These are phyloP conservation scores for Mucor plumbeus DNA, from an alignment of 371 early-diverging fungal genomes.

Conservation along the genomic window DNA sequence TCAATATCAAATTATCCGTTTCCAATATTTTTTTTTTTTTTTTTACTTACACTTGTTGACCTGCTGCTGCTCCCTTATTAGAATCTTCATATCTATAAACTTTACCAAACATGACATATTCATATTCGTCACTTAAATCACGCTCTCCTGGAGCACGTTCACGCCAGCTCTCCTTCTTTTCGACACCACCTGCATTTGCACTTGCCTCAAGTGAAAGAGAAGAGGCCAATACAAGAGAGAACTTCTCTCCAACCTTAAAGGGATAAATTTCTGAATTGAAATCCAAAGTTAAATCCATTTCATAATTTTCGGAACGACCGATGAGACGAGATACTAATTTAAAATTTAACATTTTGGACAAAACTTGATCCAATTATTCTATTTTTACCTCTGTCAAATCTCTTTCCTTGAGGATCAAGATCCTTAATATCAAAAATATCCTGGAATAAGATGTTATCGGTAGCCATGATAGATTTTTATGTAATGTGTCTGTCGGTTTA, in stretches of 20 bases:
- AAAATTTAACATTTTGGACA: not conserved
- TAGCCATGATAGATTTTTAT: constrained; percentile 50
- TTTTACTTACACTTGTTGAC: constrained; percentile 73
- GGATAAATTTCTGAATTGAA: constrained; percentile 94
- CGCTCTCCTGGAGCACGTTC: constrained; percentile 69
- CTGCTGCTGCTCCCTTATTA: constrained; percentile 47
- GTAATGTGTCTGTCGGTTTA: not conserved
- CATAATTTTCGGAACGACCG: constrained; percentile 86
- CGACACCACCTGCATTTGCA: constrained; percentile 46
- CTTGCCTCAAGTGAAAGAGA: constrained; percentile 67
- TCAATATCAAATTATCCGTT: not conserved
- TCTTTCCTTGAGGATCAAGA: constrained; percentile 89
- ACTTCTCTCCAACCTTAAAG: constrained; percentile 80
- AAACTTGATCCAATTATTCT: not conserved
- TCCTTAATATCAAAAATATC: constrained; percentile 91
- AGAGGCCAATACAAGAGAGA: constrained; percentile 81
- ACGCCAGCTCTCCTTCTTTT: constrained; percentile 66
- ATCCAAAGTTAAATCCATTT: constrained; percentile 90
- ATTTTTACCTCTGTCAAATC: constrained; percentile 86
- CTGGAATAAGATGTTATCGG: constrained; percentile 78
- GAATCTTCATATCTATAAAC: constrained; percentile 92
- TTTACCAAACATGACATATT: constrained; percentile 97
- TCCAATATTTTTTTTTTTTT: not conserved
- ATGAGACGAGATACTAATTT: constrained; percentile 86
- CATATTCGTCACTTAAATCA: constrained; percentile 92